These are phyloP conservation scores for Globisporangium camurandrum DNA, from an alignment of 352 stramenopile genomes.

Conservation along the genomic window DNA sequence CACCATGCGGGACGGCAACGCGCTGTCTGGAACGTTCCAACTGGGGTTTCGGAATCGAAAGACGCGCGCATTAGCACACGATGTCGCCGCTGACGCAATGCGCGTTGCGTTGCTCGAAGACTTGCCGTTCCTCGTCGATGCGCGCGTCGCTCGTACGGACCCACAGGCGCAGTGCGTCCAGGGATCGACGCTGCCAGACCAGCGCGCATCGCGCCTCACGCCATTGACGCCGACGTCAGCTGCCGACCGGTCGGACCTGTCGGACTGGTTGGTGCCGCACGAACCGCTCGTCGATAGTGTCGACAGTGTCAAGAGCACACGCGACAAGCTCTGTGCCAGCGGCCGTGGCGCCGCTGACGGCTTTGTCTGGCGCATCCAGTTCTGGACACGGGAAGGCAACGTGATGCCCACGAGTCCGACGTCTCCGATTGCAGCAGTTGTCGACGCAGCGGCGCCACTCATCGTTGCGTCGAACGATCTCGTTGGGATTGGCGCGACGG, in stretches of 20 bases:
- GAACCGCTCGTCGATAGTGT: constrained; percentile 20
- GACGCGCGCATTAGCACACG: constrained; percentile 57
- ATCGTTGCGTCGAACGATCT: constrained; percentile 32
- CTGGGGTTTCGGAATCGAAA: constrained; percentile 59
- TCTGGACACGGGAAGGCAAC: constrained; percentile 87
- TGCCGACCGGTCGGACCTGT: constrained; percentile 28
- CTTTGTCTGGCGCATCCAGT: constrained; percentile 88
- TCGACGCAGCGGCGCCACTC: constrained; percentile 29
- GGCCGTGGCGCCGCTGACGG: constrained; percentile 73
- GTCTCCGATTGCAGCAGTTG: constrained; percentile 18
- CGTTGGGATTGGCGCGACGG: constrained; percentile 38
- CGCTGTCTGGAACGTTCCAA: constrained; percentile 80
- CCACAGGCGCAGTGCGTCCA: constrained; percentile 32
- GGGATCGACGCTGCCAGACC: constrained; percentile 50
- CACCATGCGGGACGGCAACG: constrained; percentile 78
- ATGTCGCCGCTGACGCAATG: constrained; percentile 64
- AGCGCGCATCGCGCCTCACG: constrained; percentile 20
- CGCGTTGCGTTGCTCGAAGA: constrained; percentile 30
- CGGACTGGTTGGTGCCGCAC: constrained; percentile 52
- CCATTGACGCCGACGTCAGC: constrained; percentile 11
- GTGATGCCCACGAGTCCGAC: constrained; percentile 71
- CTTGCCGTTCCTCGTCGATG: constrained; percentile 51
- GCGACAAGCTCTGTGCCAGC: constrained; percentile 74
- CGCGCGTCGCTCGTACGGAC: constrained; percentile 71
- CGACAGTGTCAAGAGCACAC: constrained; percentile 42